Conservation (phyloP, 2,329 filamentous ascomycete species). For the Aschersonia sp. region DNA sequence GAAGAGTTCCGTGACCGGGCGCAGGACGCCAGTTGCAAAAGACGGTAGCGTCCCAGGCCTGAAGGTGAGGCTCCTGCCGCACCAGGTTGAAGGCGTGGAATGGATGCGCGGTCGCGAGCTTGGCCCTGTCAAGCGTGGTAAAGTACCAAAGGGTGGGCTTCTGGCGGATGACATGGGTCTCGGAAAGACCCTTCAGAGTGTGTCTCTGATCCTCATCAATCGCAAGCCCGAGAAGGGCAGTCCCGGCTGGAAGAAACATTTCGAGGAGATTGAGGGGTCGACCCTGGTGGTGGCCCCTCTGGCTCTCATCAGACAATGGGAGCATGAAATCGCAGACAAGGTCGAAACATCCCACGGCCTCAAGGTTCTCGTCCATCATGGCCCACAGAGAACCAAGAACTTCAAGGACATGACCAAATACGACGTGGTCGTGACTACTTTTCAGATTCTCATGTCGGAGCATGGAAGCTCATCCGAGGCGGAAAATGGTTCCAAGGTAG, state of each 20-base stretch:
- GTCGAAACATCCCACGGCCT: slow-evolving; percentile 55
- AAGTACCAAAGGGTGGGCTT: slow-evolving; percentile 80
- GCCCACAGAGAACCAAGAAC: slow-evolving; percentile 67
- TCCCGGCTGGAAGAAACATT: slow-evolving; percentile 52
- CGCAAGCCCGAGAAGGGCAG: slow-evolving; percentile 47
- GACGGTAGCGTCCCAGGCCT: slow-evolving; percentile 57
- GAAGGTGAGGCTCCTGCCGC: slow-evolving; percentile 75
- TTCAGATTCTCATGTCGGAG: slow-evolving; percentile 88
- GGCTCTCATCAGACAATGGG: slow-evolving; percentile 94
- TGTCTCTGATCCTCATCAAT: slow-evolving; percentile 77
- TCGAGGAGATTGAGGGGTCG: slow-evolving; percentile 53
- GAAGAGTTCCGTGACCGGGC: slow-evolving; percentile 9
- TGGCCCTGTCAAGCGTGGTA: slow-evolving; percentile 67
- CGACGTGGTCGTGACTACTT: slow-evolving; percentile 94
- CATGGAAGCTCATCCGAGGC: slow-evolving; percentile 54
- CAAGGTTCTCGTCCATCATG: slow-evolving; percentile 82
- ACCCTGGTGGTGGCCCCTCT: slow-evolving; percentile 89
- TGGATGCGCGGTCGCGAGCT: slow-evolving; percentile 95
- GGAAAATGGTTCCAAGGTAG: slow-evolving; percentile 50
- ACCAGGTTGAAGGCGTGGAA: slow-evolving; percentile 83
- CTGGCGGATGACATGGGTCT: slow-evolving; percentile 95
- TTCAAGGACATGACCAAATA: slow-evolving; percentile 65
- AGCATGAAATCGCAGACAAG: slow-evolving; percentile 77
- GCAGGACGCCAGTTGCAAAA: slow-evolving; percentile 15
- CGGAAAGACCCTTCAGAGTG: slow-evolving; percentile 90